These are phyloP conservation scores for Iberis pinnata DNA, from an alignment of 345 rosid genomes.

Conservation along the genomic window DNA sequence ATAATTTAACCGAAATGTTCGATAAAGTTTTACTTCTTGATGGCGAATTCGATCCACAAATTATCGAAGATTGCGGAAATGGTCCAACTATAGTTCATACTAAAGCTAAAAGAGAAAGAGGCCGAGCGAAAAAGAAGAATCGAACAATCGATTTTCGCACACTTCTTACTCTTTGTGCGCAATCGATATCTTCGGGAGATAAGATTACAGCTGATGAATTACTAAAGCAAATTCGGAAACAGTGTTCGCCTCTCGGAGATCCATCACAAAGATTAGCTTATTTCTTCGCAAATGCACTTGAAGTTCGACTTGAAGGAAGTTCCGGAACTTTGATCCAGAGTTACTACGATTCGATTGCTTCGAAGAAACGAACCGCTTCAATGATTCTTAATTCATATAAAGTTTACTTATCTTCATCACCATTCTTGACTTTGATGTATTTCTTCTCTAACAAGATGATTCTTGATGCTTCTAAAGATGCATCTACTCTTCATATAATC, in stretches of 20 bases:
- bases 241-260: not conserved
- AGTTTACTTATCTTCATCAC: not conserved
- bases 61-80: constrained; percentile 17
- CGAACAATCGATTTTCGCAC: constrained; percentile 64
- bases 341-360: not conserved
- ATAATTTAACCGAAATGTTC: constrained; percentile 55
- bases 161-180: constrained; percentile 40
- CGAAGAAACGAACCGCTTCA: not conserved
- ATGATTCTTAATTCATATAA: not conserved
- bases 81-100: constrained; percentile 24
- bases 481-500: constrained; percentile 59
- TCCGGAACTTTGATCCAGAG: not conserved
- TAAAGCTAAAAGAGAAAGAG: constrained; percentile 38
- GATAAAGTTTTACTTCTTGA: constrained; percentile 61
- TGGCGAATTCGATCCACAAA: constrained; percentile 8
- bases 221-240: not conserved
- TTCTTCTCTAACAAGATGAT: not conserved
- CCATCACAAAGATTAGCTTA: not conserved
- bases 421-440: not conserved
- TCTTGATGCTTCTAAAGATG: constrained; percentile 33
- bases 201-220: not conserved
- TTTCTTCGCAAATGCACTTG: not conserved
- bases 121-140: constrained; percentile 35
- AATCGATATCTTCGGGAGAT: not conserved
- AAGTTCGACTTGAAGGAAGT: not conserved